Evolutionary conservation across 2,329 filamentous ascomycete genomes (phyloP).

Genomic region (Hymenoscyphus albidus): DNA sequence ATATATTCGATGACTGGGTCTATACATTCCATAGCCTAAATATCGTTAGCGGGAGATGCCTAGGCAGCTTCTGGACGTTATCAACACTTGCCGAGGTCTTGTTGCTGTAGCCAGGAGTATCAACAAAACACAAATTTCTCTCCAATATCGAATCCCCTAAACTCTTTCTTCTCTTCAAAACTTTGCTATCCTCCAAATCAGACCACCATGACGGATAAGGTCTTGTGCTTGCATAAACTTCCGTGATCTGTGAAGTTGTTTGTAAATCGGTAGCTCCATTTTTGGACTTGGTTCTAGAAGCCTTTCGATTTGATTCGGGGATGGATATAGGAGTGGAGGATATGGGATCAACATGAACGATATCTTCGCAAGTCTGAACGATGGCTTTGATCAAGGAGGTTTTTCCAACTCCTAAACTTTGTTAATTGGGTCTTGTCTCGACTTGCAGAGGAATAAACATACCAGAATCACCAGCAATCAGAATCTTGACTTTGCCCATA

Average conservation of each 20-base stretch:
- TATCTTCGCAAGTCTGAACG: conserved; percentile 80
- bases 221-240: conserved; percentile 75
- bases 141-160: conserved; percentile 75
- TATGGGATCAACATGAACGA: conserved; percentile 78
- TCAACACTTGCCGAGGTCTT: conserved; percentile 47
- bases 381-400: conserved; percentile 86
- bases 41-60: conserved; percentile 27
- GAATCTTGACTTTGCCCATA: conserved; percentile 82
- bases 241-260: conserved; percentile 48
- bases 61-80: not conserved
- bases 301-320: conserved; percentile 26
- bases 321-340: conserved; percentile 34
- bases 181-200: conserved; percentile 64
- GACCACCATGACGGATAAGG: conserved; percentile 90
- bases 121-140: conserved; percentile 89
- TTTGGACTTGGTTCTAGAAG: conserved; percentile 29
- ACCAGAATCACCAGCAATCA: conserved; percentile 78
- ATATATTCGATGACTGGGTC: conserved; percentile 66
- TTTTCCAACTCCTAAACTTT: conserved; percentile 69
- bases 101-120: conserved; percentile 65
- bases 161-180: conserved; percentile 63
- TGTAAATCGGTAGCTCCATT: conserved; percentile 25
- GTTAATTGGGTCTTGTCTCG: conserved; percentile 17
- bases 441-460: conserved; percentile 26
- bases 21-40: conserved; percentile 52